phyloP scores from a whole-genome alignment of 2,329 filamentous ascomycete genomes.

The Didymella arachidicola region DNA sequence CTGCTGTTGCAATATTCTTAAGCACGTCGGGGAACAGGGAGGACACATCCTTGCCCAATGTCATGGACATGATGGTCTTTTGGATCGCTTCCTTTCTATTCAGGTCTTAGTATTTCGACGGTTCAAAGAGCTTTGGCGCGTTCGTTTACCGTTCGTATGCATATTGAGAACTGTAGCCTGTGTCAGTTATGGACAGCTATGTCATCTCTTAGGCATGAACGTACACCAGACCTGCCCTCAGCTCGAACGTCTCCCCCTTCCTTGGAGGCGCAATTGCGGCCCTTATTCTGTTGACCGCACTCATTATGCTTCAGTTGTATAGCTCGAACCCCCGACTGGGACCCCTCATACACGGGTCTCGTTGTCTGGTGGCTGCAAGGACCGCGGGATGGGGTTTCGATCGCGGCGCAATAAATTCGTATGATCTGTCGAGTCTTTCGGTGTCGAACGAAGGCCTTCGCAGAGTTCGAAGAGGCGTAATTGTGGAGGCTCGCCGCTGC shows the following conservation, averaged over 20 bases:
- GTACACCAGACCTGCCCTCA: slow-evolving; percentile 87
- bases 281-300: slow-evolving; percentile 96
- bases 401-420: slow-evolving; percentile 11
- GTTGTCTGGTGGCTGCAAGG: slow-evolving; percentile 17
- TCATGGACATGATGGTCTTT: slow-evolving; percentile 99
- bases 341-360: slow-evolving; percentile 45
- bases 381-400: slow-evolving; percentile 5
- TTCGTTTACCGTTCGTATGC: slow-evolving; percentile 80
- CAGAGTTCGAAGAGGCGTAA: slow-evolving; percentile 3
- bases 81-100: slow-evolving; percentile 93
- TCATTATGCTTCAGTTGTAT: slow-evolving; percentile 54
- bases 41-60: slow-evolving; percentile 96
- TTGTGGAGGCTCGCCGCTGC: slow-evolving; percentile 24
- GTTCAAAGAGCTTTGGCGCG: background rate
- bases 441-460: background rate
- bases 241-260: slow-evolving; percentile 98
- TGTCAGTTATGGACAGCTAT: slow-evolving; percentile 38
- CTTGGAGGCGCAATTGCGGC: slow-evolving; percentile 90
- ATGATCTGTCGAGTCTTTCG: background rate
- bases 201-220: slow-evolving; percentile 18
- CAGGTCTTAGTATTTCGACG: slow-evolving; percentile 43
- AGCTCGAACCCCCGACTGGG: slow-evolving; percentile 42
- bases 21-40: slow-evolving; percentile 95
- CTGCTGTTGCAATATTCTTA: slow-evolving; percentile 95
- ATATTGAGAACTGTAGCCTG: slow-evolving; percentile 82